Base-by-base conservation (phyloP, 1,284 basidiomycete genomes). In the Trametes sp. region DNA sequence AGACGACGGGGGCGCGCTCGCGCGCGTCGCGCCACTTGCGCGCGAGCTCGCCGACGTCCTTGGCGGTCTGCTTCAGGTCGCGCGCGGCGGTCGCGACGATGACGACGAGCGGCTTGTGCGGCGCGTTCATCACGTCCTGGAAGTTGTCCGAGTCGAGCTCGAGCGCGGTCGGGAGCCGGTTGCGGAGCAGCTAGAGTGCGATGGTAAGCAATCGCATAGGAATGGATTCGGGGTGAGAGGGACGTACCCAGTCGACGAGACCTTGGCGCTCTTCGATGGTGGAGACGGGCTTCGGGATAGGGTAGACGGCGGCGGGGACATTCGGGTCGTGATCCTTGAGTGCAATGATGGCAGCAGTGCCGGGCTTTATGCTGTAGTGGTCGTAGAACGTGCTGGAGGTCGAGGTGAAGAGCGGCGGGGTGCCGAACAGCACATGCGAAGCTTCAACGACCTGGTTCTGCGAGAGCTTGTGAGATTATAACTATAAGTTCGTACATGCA, bases 61-160 rank as follows among this genome's bases (percentile, higher is more conserved):
- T 75, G 7, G 81, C 75, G 10, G 87, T 83, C 35, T 75, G 73
- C 16, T 74, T 75, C 24, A 80, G 79, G 38, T 81, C 75, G 0
- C 72, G 72, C 0, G 68, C 64, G 0, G 78, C 77, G 14, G 82
- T 79, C 4, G 86, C 84, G 53, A 84, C 89, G 51, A 98, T 82
- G 6, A 96, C 89, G 4, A 97, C 92, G 16, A 95, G 82, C 1
- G 93, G 89, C 2, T 81, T 74, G 48, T 87, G 82, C 0, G 87
- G 84, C 2, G 89, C 88, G 61, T 90, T 89, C 93, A 97, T 94
- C 41, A 97, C 84, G 24, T 83, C 82, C 64, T 91, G 86, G 82
- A 95, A 95, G 6, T 88, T 88, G 57, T 87, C 87, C 38, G 87
- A 83, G 11, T 85, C 87, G 35, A 98, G 84, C 72, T 95, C 89